Conservation (phyloP, 805 yeast species). For the Candida gorgasii region DNA sequence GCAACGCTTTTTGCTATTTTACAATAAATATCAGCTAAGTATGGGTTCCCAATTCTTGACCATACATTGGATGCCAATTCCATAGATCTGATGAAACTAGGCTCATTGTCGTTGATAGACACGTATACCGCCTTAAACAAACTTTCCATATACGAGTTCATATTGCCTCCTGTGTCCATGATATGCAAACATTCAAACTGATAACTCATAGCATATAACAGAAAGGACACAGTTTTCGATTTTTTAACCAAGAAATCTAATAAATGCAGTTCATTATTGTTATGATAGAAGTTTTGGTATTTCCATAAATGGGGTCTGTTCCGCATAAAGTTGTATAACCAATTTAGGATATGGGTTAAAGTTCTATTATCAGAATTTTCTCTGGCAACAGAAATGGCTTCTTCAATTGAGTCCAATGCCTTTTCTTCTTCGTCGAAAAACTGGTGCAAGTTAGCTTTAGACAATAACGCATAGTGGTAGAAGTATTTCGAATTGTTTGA, state of each 20-base stretch:
- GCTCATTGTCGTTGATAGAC: conserved; percentile 48
- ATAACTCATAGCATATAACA: conserved; percentile 60
- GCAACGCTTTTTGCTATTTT: conserved; percentile 47
- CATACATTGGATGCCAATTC: conserved; percentile 49
- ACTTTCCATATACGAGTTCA: conserved; percentile 52
- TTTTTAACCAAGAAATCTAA: conserved; percentile 59
- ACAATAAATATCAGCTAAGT: conserved; percentile 48
- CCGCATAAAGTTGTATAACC: conserved; percentile 71
- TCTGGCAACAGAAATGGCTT: conserved; percentile 84
- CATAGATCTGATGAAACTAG: conserved; percentile 47
- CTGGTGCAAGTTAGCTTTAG: conserved; percentile 70
- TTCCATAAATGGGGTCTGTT: conserved; percentile 60
- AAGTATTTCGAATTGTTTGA: conserved; percentile 61
- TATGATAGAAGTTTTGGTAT: conserved; percentile 45
- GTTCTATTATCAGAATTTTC: conserved; percentile 78
- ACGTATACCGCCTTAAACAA: conserved; percentile 56
- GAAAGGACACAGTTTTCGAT: conserved; percentile 50
- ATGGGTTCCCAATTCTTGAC: conserved; percentile 52
- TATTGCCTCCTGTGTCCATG: conserved; percentile 51
- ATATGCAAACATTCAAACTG: conserved; percentile 62
- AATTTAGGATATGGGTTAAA: conserved; percentile 67
- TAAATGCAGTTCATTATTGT: conserved; percentile 60
- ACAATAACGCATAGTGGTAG: conserved; percentile 76
- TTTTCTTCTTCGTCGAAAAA: conserved; percentile 64
- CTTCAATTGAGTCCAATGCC: conserved; percentile 79